Evolutionary conservation across 1,284 basidiomycete genomes (phyloP).

Genomic region (Rhodotorula sp.): DNA sequence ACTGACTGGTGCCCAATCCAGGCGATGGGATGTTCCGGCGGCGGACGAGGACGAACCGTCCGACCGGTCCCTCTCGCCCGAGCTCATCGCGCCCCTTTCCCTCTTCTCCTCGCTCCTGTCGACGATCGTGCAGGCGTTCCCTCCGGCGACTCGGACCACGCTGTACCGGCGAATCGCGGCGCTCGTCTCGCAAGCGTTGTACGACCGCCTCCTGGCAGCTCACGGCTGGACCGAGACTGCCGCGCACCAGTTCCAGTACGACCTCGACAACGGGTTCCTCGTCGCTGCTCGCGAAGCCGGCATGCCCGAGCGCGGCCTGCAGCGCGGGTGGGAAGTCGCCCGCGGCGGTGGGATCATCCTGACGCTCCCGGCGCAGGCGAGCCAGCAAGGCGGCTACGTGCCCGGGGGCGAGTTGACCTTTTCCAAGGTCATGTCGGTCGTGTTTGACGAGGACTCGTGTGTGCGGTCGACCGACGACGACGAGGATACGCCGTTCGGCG

Average conservation of each 20-base stretch:
- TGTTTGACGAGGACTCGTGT: conserved; percentile 36
- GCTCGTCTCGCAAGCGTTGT: conserved; percentile 27
- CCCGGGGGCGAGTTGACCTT: conserved; percentile 33
- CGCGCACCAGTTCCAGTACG: conserved; percentile 39
- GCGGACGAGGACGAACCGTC: conserved; percentile 10
- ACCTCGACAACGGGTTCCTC: conserved; percentile 42
- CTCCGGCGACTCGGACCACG: conserved; percentile 20
- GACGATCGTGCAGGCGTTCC: conserved; percentile 34
- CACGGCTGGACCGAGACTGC: conserved; percentile 36
- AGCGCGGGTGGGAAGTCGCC: conserved; percentile 39
- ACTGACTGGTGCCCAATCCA: not conserved
- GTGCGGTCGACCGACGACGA: conserved; percentile 8
- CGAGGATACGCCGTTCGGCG: conserved; percentile 32
- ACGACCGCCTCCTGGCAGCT: conserved; percentile 35
- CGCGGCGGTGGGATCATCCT: conserved; percentile 37
- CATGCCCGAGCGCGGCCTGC: conserved; percentile 26
- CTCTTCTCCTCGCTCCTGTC: conserved; percentile 40
- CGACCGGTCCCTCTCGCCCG: conserved; percentile 37
- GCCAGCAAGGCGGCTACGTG: conserved; percentile 16
- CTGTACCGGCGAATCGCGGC: conserved; percentile 38
- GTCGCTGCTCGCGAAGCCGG: conserved; percentile 39
- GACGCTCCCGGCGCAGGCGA: conserved; percentile 35
- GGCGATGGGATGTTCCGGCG: conserved; percentile 26
- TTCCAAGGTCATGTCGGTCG: conserved; percentile 41
- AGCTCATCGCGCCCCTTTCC: conserved; percentile 41